Conservation (phyloP, 208 protist genomes). For the Crithidia fasciculata region DNA sequence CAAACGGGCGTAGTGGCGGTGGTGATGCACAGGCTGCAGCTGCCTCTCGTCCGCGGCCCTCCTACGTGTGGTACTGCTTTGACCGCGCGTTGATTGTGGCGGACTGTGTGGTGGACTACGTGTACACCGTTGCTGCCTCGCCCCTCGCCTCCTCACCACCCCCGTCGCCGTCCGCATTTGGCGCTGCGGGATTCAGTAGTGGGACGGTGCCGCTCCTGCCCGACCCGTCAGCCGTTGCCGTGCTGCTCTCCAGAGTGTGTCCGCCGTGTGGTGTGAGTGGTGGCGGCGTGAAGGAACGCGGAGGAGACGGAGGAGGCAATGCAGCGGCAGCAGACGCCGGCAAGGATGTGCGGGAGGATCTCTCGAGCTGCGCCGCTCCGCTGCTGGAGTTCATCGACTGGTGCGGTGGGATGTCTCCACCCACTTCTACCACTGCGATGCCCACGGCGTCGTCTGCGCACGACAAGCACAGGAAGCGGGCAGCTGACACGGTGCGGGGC, state of each 20-base stretch:
- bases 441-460: not conserved
- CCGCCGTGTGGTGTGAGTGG: not conserved
- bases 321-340: conserved; percentile 9
- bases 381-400: conserved; percentile 34
- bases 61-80: conserved; percentile 87
- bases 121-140: conserved; percentile 45
- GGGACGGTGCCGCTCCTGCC: not conserved
- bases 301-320: not conserved
- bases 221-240: not conserved
- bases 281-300: not conserved
- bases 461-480: conserved; percentile 4
- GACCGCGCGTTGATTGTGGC: conserved; percentile 80
- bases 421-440: not conserved
- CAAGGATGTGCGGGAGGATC: conserved; percentile 22
- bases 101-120: conserved; percentile 90
- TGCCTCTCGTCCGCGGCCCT: not conserved
- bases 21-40: not conserved
- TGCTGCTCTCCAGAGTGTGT: conserved; percentile 2
- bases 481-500: not conserved
- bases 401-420: conserved; percentile 8
- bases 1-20: not conserved
- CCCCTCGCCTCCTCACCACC: not conserved
- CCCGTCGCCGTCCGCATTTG: conserved; percentile 9
- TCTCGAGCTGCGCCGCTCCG: conserved; percentile 16
- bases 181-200: not conserved